These are phyloP conservation scores for Trypanosoma rangeli DNA, from an alignment of 208 protist species.

Conservation along the genomic window DNA sequence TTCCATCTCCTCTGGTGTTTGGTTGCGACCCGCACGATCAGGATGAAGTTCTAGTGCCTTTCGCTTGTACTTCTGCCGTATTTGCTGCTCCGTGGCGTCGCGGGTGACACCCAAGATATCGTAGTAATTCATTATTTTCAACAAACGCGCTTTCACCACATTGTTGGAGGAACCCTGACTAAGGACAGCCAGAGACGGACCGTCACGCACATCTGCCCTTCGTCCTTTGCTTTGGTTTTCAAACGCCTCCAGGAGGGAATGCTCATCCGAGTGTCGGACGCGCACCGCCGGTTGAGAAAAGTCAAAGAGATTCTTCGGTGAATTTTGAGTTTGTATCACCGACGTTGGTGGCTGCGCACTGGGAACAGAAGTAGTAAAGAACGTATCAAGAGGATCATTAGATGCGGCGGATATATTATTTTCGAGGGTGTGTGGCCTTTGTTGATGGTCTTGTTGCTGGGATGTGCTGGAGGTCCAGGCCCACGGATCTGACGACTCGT, in stretches of 20 bases:
- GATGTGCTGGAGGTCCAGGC: neutral
- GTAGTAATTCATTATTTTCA: conserved; percentile 91
- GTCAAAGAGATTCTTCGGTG: conserved; percentile 62
- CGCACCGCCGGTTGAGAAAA: conserved; percentile 49
- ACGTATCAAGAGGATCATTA: conserved; percentile 26
- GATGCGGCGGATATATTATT: neutral
- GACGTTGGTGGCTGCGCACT: conserved; percentile 20
- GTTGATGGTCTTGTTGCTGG: conserved; percentile 4
- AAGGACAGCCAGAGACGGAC: conserved; percentile 32
- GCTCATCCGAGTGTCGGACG: conserved; percentile 48
- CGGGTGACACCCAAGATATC: conserved; percentile 82
- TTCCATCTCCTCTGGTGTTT: conserved; percentile 81
- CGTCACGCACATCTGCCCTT: conserved; percentile 1
- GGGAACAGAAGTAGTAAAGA: conserved; percentile 13
- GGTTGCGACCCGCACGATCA: conserved; percentile 58
- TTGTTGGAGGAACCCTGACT: conserved; percentile 43
- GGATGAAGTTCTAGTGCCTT: conserved; percentile 89
- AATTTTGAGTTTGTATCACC: conserved; percentile 8
- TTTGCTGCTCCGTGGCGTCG: conserved; percentile 66
- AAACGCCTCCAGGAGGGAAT: conserved; percentile 71
- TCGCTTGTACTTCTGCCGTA: conserved; percentile 75
- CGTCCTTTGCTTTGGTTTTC: conserved; percentile 52
- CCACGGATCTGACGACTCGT: neutral
- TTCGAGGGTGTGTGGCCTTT: neutral
- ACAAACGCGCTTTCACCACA: conserved; percentile 66